Percentiles rank a stretch among this genome's conserved stretches.
These are phyloP conservation scores for Saccharomycopsis synnaedendra DNA, from an alignment of 805 yeast genomes.

Conservation along the genomic window DNA sequence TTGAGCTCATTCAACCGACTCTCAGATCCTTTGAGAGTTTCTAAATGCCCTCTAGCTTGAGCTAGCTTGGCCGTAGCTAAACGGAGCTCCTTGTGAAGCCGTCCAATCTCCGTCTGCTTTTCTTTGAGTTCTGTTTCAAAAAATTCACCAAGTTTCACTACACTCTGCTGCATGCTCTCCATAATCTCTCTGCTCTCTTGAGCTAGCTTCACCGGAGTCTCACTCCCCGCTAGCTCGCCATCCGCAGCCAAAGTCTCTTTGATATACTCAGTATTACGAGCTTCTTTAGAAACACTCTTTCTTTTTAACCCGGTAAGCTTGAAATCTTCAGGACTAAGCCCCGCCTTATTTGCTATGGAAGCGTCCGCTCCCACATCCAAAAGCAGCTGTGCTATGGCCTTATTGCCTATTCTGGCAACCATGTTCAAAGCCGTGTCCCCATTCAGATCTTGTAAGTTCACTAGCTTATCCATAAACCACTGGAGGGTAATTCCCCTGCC, in stretches of 20 bases:
- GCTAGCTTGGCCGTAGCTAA: constrained; percentile 44
- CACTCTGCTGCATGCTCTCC: constrained; percentile 38
- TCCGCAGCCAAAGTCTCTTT: too few relatives aligned
- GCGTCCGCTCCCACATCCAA: constrained; percentile 85
- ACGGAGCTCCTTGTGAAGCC: constrained; percentile 43
- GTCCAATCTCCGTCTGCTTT: constrained; percentile 41
- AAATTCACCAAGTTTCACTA: constrained; percentile 42
- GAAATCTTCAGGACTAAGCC: constrained; percentile 78
- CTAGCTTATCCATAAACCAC: constrained; percentile 53
- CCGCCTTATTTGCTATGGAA: constrained; percentile 68
- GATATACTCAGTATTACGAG: neutral
- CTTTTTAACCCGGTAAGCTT: constrained; percentile 33
- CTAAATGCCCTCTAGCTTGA: constrained; percentile 36
- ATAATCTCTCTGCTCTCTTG: constrained; percentile 32
- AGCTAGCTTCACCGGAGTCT: constrained; percentile 6
- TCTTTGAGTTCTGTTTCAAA: constrained; percentile 45
- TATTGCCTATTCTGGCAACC: constrained; percentile 81
- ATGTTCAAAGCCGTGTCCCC: constrained; percentile 94
- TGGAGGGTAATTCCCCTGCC: constrained; percentile 35
- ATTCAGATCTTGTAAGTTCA: constrained; percentile 82
- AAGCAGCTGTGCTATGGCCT: constrained; percentile 67
- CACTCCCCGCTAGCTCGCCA: neutral
- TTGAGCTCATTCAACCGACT: constrained; percentile 35
- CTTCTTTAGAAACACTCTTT: neutral
- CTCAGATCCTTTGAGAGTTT: constrained; percentile 37